Conservation (phyloP, 768 basidiomycete genomes). For the Cystofilobasidium macerans region DNA sequence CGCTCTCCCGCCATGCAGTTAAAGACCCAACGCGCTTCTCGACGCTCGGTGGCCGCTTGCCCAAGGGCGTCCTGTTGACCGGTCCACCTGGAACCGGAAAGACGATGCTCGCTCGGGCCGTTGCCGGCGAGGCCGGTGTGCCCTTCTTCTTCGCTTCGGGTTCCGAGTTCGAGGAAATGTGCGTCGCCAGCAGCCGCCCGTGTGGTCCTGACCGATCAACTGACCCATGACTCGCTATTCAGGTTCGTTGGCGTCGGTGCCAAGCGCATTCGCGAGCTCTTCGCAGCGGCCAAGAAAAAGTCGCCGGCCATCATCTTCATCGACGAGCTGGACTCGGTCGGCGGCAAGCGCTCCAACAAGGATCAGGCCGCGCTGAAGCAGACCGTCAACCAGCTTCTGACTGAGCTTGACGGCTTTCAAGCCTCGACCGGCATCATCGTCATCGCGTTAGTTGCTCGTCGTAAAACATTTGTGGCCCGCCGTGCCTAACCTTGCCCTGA, state of each 20-base stretch:
- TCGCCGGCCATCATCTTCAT: constrained; percentile 98
- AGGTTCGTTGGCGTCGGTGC: constrained; percentile 66
- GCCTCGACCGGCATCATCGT: constrained; percentile 85
- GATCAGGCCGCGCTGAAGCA: constrained; percentile 19
- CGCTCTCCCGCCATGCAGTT: not conserved
- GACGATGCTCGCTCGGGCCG: constrained; percentile 88
- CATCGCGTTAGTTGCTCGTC: constrained; percentile 53
- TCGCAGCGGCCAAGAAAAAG: constrained; percentile 83
- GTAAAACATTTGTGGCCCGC: no score
- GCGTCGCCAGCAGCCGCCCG: not conserved
- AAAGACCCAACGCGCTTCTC: constrained; percentile 86
- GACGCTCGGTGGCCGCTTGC: constrained; percentile 80
- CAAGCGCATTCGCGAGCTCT: constrained; percentile 87
- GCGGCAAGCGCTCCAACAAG: constrained; percentile 51
- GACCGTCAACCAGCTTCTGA: constrained; percentile 87
- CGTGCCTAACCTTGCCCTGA: no score
- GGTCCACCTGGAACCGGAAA: constrained; percentile 73
- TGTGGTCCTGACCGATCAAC: not conserved
- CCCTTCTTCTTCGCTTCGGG: constrained; percentile 96
- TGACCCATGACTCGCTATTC: not conserved
- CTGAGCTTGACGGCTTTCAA: constrained; percentile 94
- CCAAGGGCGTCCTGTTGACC: constrained; percentile 71
- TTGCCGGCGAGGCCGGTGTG: constrained; percentile 95
- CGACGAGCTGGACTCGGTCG: constrained; percentile 89
- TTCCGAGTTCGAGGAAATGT: constrained; percentile 97